Evolutionary conservation across 768 basidiomycete genomes (phyloP).

Genomic region (Tylopilus felleus): DNA sequence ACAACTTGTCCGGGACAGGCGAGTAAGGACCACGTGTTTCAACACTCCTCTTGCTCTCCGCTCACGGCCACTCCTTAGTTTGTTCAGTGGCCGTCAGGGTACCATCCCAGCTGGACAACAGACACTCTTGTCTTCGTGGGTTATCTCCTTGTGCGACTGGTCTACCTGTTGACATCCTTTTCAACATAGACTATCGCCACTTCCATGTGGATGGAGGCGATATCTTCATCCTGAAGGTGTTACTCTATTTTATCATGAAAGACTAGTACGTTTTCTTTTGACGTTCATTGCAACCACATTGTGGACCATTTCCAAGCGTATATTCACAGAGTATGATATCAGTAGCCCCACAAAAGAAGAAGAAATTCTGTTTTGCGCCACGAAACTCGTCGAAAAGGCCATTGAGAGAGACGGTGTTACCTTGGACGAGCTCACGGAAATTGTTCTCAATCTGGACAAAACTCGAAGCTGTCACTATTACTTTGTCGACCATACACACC

Average conservation of each 20-base stretch:
- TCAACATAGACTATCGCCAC: background rate
- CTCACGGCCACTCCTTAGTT: background rate
- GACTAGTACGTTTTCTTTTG: conserved; percentile 8
- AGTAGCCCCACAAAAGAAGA: background rate
- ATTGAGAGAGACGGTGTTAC: background rate
- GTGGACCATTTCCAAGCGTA: no score
- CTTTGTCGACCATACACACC: no score
- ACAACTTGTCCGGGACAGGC: background rate
- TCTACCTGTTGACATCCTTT: background rate
- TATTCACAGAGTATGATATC: no score
- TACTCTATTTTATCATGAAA: conserved; percentile 14
- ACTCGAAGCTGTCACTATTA: no score
- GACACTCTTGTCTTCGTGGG: conserved; percentile 8
- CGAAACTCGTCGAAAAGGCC: conserved; percentile 5
- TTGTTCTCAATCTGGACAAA: no score
- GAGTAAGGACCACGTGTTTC: background rate
- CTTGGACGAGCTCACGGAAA: conserved; percentile 5
- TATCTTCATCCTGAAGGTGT: conserved; percentile 15
- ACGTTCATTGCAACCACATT: no score
- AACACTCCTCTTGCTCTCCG: background rate
- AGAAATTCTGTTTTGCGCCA: conserved; percentile 3
- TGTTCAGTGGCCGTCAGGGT: conserved; percentile 13
- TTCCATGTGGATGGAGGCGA: conserved; percentile 5
- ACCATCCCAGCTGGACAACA: conserved; percentile 10
- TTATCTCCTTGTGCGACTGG: background rate